Evolutionary conservation across 768 basidiomycete genomes (phyloP).

Genomic region (Lactifluus echinatus): DNA sequence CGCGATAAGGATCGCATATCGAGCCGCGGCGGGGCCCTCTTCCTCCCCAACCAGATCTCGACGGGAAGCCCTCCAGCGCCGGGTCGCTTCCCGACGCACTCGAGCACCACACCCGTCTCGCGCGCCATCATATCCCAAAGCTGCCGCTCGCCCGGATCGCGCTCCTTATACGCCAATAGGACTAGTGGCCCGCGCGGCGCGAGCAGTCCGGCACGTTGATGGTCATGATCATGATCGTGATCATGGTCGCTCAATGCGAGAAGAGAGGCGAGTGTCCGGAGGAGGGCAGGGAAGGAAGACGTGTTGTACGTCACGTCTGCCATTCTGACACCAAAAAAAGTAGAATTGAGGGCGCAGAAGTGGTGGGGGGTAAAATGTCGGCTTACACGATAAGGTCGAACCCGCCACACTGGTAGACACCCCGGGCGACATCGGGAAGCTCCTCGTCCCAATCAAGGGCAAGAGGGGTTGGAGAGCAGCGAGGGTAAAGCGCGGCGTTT

Average conservation of each 20-base stretch:
- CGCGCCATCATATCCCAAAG: constrained; percentile 55
- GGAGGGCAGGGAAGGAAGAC: constrained; percentile 67
- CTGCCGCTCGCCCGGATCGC: constrained; percentile 64
- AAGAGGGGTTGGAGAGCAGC: constrained; percentile 25
- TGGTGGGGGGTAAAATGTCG: background rate
- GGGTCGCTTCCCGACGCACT: constrained; percentile 40
- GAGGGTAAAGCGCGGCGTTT: constrained; percentile 33
- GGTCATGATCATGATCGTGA: background rate
- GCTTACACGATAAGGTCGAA: constrained; percentile 68
- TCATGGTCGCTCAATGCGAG: constrained; percentile 24
- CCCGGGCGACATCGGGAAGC: constrained; percentile 39
- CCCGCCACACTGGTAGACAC: constrained; percentile 24
- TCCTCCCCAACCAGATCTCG: constrained; percentile 59
- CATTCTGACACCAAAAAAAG: constrained; percentile 44
- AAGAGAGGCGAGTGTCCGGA: constrained; percentile 55
- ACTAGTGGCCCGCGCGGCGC: constrained; percentile 34
- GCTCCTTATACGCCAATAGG: constrained; percentile 80
- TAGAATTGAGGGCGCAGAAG: background rate
- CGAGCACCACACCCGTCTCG: constrained; percentile 46
- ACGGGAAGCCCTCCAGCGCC: constrained; percentile 60
- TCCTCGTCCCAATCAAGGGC: constrained; percentile 71
- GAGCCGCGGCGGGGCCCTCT: too few relatives aligned
- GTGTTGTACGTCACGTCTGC: constrained; percentile 93
- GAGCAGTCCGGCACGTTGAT: background rate
- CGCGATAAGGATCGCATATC: too few relatives aligned